Evolutionary conservation across 768 basidiomycete genomes (phyloP).

Genomic region (Neoboletus subvelutipes): DNA sequence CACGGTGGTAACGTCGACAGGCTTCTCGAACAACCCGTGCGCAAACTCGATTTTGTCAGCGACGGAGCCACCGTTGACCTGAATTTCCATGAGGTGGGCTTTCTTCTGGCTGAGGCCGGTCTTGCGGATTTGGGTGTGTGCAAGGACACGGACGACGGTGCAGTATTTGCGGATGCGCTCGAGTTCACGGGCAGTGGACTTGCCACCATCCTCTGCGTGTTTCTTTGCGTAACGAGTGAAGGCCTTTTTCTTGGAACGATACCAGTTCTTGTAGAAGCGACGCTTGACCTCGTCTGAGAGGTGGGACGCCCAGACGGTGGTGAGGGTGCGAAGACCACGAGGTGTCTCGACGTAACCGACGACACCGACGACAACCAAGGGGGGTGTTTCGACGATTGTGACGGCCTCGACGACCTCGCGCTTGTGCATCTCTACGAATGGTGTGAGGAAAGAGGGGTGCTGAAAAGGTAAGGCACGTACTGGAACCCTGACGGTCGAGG

Average conservation of each 20-base stretch:
- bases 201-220: conserved; percentile 92
- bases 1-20: conserved; percentile 76
- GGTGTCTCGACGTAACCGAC: conserved; percentile 99
- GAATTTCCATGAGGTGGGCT: conserved; percentile 99
- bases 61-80: conserved; percentile 95
- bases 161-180: conserved; percentile 99
- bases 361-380: conserved; percentile 94
- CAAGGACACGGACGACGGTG: conserved; percentile 98
- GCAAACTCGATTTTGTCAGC: conserved; percentile 98
- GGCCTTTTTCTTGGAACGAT: conserved; percentile 99
- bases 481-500: conserved; percentile 98
- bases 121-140: conserved; percentile 98
- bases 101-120: conserved; percentile 98
- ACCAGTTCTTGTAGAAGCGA: conserved; percentile 99
- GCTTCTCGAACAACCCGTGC: conserved; percentile 94
- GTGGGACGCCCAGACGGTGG: conserved; percentile 98
- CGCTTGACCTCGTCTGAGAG: conserved; percentile 97
- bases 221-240: conserved; percentile 99
- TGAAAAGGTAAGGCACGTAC: conserved; percentile 50
- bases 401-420: conserved; percentile 99
- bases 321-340: conserved; percentile 96
- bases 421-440: conserved; percentile 94
- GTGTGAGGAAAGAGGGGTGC: background rate
- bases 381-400: conserved; percentile 93
- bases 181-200: conserved; percentile 90